Percentiles rank a stretch among this genome's conserved stretches.
Conservation (phyloP, 768 basidiomycete genomes). For the Auricularia sp. region DNA sequence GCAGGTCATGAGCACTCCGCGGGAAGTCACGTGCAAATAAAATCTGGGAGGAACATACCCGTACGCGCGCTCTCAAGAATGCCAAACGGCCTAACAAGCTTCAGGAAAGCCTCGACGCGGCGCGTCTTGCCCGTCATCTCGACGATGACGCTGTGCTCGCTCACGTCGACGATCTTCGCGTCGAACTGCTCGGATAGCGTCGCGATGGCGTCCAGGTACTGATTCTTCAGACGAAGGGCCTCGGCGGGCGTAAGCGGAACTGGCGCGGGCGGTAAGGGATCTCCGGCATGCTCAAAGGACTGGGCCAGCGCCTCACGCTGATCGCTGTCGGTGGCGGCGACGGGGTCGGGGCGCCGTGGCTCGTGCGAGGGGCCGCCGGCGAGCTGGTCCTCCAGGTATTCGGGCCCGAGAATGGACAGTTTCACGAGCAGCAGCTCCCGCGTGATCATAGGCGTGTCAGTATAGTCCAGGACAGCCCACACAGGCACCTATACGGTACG, state of each 20-base stretch:
- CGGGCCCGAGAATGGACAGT: constrained; percentile 92
- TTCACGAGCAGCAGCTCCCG: constrained; percentile 94
- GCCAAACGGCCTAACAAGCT: constrained; percentile 85
- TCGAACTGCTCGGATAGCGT: constrained; percentile 81
- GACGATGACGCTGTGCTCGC: constrained; percentile 89
- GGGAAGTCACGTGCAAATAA: neutral
- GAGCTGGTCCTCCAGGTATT: constrained; percentile 90
- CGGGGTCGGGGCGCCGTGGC: constrained; percentile 34
- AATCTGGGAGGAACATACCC: constrained; percentile 38
- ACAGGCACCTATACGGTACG: constrained; percentile 69
- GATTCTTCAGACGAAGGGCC: constrained; percentile 80
- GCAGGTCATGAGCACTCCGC: neutral
- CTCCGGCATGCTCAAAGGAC: constrained; percentile 51
- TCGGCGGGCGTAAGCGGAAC: constrained; percentile 53
- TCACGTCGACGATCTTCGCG: constrained; percentile 87
- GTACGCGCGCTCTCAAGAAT: constrained; percentile 91
- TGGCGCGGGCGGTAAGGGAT: constrained; percentile 33
- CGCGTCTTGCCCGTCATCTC: constrained; percentile 90
- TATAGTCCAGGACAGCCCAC: constrained; percentile 98
- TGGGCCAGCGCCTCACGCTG: constrained; percentile 42
- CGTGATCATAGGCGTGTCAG: constrained; percentile 79
- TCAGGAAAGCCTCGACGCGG: constrained; percentile 88
- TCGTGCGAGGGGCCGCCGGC: constrained; percentile 77
- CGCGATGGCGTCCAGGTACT: constrained; percentile 80
- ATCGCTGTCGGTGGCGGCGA: constrained; percentile 13